Percentiles rank a stretch among this genome's conserved stretches.
Evolutionary conservation across 495 filamentous ascomycete genomes (phyloP).

Genomic region (Hypoxylon lienhwacheense): DNA sequence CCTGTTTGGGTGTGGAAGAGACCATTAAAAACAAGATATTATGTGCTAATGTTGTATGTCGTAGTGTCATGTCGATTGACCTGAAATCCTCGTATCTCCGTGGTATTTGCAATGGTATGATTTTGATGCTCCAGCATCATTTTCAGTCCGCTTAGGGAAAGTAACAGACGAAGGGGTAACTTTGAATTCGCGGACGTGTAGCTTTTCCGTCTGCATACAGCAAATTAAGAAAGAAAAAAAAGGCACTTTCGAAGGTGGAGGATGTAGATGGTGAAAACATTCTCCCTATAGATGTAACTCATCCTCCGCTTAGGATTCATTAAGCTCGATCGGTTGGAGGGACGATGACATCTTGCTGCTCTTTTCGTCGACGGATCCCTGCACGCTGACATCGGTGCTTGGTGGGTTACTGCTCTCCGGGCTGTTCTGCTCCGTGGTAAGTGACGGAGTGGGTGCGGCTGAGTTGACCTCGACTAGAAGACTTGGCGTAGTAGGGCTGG

Average conservation of each 20-base stretch:
- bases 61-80: slow-evolving; percentile 13
- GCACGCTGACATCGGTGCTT: slow-evolving; percentile 59
- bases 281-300: not conserved
- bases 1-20: slow-evolving; percentile 15
- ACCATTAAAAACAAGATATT: slow-evolving; percentile 30
- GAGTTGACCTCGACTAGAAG: slow-evolving; percentile 55
- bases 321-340: slow-evolving; percentile 14
- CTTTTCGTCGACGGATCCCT: slow-evolving; percentile 39
- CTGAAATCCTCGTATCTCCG: slow-evolving; percentile 7
- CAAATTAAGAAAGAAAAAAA: not conserved
- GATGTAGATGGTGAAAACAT: not conserved
- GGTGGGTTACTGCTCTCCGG: slow-evolving; percentile 64
- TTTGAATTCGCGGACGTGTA: no score
- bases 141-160: slow-evolving; percentile 9
- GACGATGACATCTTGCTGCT: slow-evolving; percentile 7
- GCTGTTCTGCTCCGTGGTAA: slow-evolving; percentile 65
- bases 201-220: no score
- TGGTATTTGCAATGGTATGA: slow-evolving; percentile 24
- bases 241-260: not conserved
- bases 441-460: slow-evolving; percentile 57
- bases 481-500: slow-evolving; percentile 36
- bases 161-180: slow-evolving; percentile 1
- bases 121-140: slow-evolving; percentile 11
- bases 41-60: slow-evolving; percentile 29
- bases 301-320: slow-evolving; percentile 12